Evolutionary conservation across 2,329 filamentous ascomycete species (phyloP).

Genomic region (Aspergillus sp.): DNA sequence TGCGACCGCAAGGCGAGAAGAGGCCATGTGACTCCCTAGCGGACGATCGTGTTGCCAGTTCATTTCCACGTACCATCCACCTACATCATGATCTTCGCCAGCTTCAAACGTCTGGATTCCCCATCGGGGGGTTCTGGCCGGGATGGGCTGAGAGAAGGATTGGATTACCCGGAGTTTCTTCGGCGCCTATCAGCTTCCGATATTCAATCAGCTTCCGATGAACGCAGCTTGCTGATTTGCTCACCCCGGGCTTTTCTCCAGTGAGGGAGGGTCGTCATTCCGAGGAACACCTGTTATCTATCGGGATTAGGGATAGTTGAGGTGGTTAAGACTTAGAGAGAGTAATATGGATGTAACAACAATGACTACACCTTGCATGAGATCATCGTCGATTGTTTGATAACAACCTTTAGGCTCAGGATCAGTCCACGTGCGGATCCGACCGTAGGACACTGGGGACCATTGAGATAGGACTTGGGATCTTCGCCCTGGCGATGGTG

Average conservation of each 20-base stretch:
- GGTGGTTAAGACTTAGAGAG: not conserved
- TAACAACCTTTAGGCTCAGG: not conserved
- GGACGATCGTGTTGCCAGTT: not conserved
- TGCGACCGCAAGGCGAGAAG: not conserved
- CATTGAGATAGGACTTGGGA: not conserved
- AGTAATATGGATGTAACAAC: not conserved
- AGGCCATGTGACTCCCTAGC: constrained; percentile 5
- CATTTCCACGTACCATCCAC: not conserved
- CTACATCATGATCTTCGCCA: not conserved
- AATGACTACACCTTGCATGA: not conserved
- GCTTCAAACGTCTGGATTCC: not conserved
- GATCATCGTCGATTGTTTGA: not conserved
- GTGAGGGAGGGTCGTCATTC: not conserved
- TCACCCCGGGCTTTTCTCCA: not conserved
- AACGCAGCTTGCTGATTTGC: not conserved
- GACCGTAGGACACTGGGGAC: not conserved
- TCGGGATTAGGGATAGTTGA: not conserved
- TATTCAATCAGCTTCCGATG: not conserved
- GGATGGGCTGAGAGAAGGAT: not conserved
- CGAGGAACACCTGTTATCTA: not conserved
- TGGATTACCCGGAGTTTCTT: not conserved
- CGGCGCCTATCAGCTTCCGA: not conserved
- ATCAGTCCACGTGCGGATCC: constrained; percentile 1
- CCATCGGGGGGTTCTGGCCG: not conserved
- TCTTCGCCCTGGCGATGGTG: constrained; percentile 6